Base-by-base conservation (phyloP, 345 rosid species). In the Carallia brachiata region DNA sequence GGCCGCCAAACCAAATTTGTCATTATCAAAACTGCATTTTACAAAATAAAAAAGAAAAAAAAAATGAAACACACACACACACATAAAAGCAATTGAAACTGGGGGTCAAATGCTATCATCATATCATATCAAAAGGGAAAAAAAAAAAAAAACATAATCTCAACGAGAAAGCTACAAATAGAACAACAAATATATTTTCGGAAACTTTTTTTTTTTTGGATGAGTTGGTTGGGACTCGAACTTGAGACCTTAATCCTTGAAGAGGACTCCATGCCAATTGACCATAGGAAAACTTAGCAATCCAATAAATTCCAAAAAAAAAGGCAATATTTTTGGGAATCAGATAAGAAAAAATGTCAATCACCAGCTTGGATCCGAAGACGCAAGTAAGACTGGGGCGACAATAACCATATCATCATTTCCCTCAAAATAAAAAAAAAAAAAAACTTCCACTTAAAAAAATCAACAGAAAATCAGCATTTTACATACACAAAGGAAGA, bases 361-460 rank as follows among this genome's bases (percentile, higher is more conserved):
- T 92, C 97, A 90, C 92, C 96, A 92, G 39, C 32, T 76, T 84
- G 80, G 89, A 85, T 77, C 57, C 1, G 50, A 44, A 12, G 1
- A 81, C 71, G 89, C 89, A 86, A 56, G 56, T 88, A 90, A 88
- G 92, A 87, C 97, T 90, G 96, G 97, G 94, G 97, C 96, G 92
- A 92, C 97, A 88, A 74, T 53, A 59, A 44, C 16, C 16, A 44
- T 4, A 82, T 88, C 96, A 88, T 92, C 96, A 87, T 70, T 75
- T 89, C 77, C 84, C 50, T 44, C 50, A n/a, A n/a, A n/a, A 23
- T 23, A 32, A 32, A 32, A 32, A 23, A n/a, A n/a, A n/a, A n/a
- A n/a, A n/a, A 32, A 32, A 32, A 32, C 34, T 4, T 32, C 34
- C 34, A 32, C 34, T 32, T 32, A 1, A 32, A 32, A 32, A 32